Conservation (phyloP, 2,329 filamentous ascomycete genomes). For the Amesomyces nigricolor region DNA sequence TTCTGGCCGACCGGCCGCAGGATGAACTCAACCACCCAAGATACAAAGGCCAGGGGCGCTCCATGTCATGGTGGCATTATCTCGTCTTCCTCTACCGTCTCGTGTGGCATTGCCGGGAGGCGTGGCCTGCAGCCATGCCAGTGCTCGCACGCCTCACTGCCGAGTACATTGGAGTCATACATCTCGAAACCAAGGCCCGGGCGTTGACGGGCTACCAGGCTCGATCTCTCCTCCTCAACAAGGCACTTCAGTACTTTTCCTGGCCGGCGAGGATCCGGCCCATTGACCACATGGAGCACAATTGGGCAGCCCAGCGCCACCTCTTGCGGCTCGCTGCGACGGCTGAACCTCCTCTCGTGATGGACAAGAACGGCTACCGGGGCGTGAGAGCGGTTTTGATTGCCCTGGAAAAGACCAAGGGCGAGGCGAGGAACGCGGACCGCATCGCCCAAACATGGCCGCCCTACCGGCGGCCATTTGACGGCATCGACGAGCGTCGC, state of each 20-base stretch:
- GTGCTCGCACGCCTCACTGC: conserved; percentile 28
- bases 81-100: conserved; percentile 26
- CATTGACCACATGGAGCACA: conserved; percentile 37
- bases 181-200: neutral
- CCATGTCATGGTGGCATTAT: conserved; percentile 25
- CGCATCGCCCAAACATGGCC: conserved; percentile 53
- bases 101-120: conserved; percentile 26
- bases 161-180: conserved; percentile 26
- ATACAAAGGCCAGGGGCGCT: conserved; percentile 5
- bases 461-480: conserved; percentile 51
- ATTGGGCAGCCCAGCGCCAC: conserved; percentile 53
- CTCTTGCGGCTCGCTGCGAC: conserved; percentile 48
- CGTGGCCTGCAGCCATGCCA: conserved; percentile 30
- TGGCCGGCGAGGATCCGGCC: conserved; percentile 31
- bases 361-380: conserved; percentile 47
- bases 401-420: conserved; percentile 46
- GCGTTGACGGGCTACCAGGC: conserved; percentile 26
- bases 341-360: conserved; percentile 44
- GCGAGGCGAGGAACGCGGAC: conserved; percentile 44
- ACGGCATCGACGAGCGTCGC: conserved; percentile 54
- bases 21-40: conserved; percentile 8
- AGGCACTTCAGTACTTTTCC: conserved; percentile 35
- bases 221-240: conserved; percentile 38
- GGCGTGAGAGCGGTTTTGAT: conserved; percentile 50
- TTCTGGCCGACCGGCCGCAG: conserved; percentile 16